These are phyloP conservation scores for Tylopilus intermedius DNA, from an alignment of 768 basidiomycete genomes.

Conservation along the genomic window DNA sequence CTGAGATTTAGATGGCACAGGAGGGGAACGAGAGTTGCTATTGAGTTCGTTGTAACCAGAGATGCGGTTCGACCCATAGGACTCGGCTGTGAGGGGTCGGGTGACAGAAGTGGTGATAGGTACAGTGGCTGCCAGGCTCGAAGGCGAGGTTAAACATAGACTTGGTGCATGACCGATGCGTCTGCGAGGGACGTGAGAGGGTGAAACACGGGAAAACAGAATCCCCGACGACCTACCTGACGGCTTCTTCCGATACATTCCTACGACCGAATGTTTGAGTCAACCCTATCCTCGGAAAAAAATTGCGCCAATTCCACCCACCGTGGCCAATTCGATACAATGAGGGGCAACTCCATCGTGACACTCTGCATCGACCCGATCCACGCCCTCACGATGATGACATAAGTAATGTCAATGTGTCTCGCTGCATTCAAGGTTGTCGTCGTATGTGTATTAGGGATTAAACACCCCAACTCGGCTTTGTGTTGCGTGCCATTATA, in stretches of 20 bases:
- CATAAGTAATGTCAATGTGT: constrained; percentile 83
- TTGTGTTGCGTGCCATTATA: constrained; percentile 68
- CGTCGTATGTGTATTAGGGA: constrained; percentile 71
- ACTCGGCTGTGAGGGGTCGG: constrained; percentile 22
- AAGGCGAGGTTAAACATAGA: constrained; percentile 29
- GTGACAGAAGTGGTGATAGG: constrained; percentile 23
- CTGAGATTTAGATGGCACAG: constrained; percentile 17
- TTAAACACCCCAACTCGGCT: constrained; percentile 65
- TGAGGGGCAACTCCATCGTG: constrained; percentile 70
- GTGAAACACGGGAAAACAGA: not conserved
- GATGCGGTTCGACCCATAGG: constrained; percentile 4
- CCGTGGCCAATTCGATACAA: constrained; percentile 86
- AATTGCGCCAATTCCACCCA: constrained; percentile 29
- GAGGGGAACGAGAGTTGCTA: constrained; percentile 3
- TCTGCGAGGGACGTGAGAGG: constrained; percentile 21
- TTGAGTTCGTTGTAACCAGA: constrained; percentile 10
- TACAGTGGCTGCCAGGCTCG: constrained; percentile 28
- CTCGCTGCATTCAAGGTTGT: constrained; percentile 77
- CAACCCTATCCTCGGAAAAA: not conserved
- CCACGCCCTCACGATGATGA: constrained; percentile 69
- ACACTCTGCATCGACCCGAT: constrained; percentile 64
- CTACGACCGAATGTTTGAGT: constrained; percentile 33
- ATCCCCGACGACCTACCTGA: constrained; percentile 34
- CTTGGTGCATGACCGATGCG: constrained; percentile 48
- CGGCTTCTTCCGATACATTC: constrained; percentile 65